These are phyloP conservation scores for Talaromyces sp. DNA, from an alignment of 2,329 filamentous ascomycete genomes.

Conservation along the genomic window DNA sequence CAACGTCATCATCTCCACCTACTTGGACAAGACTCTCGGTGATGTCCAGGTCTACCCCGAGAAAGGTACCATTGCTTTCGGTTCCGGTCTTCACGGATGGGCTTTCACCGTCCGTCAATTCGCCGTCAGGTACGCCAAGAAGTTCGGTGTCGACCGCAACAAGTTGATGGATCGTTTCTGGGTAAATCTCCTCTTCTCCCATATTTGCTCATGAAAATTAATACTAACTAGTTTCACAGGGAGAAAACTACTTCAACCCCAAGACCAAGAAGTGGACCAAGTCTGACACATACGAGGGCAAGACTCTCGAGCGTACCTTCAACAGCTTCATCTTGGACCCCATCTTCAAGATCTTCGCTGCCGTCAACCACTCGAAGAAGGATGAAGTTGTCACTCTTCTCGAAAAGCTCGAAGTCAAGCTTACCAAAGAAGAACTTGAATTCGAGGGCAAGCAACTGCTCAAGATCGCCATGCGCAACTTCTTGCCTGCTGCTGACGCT, in stretches of 20 bases:
- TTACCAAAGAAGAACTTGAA: conserved; percentile 77
- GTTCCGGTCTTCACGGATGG: conserved; percentile 99
- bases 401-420: conserved; percentile 93
- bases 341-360: conserved; percentile 97
- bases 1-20: conserved; percentile 99
- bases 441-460: conserved; percentile 97
- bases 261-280: conserved; percentile 99
- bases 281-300: conserved; percentile 74
- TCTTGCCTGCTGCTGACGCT: conserved; percentile 96
- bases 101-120: conserved; percentile 99
- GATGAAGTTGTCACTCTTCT: conserved; percentile 80
- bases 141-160: conserved; percentile 98
- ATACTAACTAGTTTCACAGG: conserved; percentile 34
- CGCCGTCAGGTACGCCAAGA: conserved; percentile 94
- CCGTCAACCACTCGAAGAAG: conserved; percentile 98
- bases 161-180: conserved; percentile 99
- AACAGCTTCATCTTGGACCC: conserved; percentile 99
- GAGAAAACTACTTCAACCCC: conserved; percentile 99
- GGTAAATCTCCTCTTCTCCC: conserved; percentile 45
- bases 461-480: conserved; percentile 97
- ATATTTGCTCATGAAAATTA: conserved; percentile 23
- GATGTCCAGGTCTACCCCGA: conserved; percentile 98
- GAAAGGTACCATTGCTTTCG: conserved; percentile 96
- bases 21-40: conserved; percentile 94
- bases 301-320: conserved; percentile 95